Percentiles rank a stretch among this genome's conserved stretches.
These are phyloP conservation scores for Saccharomycopsis hybrid DNA, from an alignment of 1,139 yeast genomes.

Conservation along the genomic window DNA sequence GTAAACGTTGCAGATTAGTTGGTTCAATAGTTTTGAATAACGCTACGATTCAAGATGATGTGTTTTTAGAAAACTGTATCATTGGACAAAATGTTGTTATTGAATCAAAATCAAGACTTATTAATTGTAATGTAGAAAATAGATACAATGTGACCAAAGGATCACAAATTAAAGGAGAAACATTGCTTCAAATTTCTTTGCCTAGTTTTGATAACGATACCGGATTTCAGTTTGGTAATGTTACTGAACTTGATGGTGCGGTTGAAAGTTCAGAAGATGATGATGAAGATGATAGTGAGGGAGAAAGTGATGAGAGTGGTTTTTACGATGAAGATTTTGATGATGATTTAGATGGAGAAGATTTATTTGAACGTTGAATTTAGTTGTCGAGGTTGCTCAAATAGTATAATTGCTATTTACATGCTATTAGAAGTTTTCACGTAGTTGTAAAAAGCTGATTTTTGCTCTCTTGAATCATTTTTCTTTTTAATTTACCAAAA, in stretches of 20 bases:
- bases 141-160: constrained; percentile 57
- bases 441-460: too few species aligned
- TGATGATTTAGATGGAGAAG: constrained; percentile 32
- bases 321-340: constrained; percentile 26
- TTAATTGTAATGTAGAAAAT: constrained; percentile 82
- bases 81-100: constrained; percentile 65
- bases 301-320: constrained; percentile 37
- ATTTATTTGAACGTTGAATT: constrained; percentile 43
- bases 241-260: too few species aligned
- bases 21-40: constrained; percentile 77
- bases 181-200: constrained; percentile 53
- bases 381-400: too few species aligned
- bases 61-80: constrained; percentile 75
- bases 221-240: too few species aligned
- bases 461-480: too few species aligned
- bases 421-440: too few species aligned
- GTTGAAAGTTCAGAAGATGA: constrained; percentile 26
- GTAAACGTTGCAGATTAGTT: constrained; percentile 79
- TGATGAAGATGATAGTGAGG: constrained; percentile 35
- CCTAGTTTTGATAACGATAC: too few species aligned
- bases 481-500: too few species aligned
- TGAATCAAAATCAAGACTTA: constrained; percentile 52
- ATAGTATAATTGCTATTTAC: too few species aligned
- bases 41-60: constrained; percentile 74
- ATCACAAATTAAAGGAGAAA: constrained; percentile 76